Evolutionary conservation across 768 basidiomycete species (phyloP).

Genomic region (Termitomyces eurrhizus): DNA sequence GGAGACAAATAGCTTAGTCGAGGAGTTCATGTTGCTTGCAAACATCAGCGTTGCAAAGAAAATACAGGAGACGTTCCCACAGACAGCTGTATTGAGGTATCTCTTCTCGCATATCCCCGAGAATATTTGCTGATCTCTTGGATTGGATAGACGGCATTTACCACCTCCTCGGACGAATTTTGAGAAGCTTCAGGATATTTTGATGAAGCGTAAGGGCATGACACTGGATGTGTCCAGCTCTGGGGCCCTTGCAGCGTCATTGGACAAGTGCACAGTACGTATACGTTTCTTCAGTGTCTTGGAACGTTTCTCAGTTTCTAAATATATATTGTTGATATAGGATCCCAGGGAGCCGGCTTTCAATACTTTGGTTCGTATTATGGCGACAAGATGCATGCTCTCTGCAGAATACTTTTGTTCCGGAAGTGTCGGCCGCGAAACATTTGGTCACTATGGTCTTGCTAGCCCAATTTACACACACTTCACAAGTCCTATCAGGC

Average conservation of each 20-base stretch:
- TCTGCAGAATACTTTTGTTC: conserved; percentile 98
- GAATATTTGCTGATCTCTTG: neutral
- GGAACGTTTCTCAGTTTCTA: neutral
- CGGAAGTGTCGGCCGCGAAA: conserved; percentile 87
- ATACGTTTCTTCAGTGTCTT: conserved; percentile 7
- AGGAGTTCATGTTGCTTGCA: conserved; percentile 98
- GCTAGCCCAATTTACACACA: conserved; percentile 97
- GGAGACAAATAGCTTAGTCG: conserved; percentile 95
- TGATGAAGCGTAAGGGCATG: conserved; percentile 81
- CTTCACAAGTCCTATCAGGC: conserved; percentile 95
- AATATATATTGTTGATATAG: conserved; percentile 31
- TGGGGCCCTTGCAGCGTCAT: conserved; percentile 79
- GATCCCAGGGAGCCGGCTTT: conserved; percentile 84
- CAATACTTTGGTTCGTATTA: conserved; percentile 97
- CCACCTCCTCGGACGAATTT: conserved; percentile 93
- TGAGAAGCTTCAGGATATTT: conserved; percentile 90
- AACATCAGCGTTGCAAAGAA: conserved; percentile 91
- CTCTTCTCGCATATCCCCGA: conserved; percentile 2
- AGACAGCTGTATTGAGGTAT: conserved; percentile 88
- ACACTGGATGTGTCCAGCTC: conserved; percentile 88
- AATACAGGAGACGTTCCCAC: conserved; percentile 93
- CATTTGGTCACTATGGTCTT: conserved; percentile 97
- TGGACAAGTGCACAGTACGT: conserved; percentile 84
- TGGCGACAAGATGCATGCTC: conserved; percentile 98
- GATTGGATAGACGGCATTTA: conserved; percentile 65